Percentiles rank a stretch among this genome's conserved stretches.
Evolutionary conservation across 345 rosid genomes (phyloP).

Genomic region (Nephelium lappaceum): DNA sequence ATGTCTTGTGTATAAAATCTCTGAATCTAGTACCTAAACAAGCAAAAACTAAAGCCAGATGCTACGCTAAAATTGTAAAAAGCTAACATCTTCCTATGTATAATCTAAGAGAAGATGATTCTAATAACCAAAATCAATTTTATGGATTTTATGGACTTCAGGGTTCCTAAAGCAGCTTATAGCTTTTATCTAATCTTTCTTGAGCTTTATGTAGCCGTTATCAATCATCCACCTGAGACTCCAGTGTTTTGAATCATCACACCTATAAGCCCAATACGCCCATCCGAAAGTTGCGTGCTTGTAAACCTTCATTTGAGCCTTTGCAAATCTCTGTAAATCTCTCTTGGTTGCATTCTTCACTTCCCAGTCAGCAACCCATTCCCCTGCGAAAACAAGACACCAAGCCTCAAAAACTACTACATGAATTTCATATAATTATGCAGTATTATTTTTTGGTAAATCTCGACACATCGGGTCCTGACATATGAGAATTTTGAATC

Average conservation of each 20-base stretch:
- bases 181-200: background rate
- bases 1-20: no score
- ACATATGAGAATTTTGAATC: no score
- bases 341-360: slow-evolving; percentile 20
- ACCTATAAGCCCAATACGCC: slow-evolving; percentile 43
- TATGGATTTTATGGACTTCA: background rate
- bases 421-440: background rate
- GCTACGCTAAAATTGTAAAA: background rate
- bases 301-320: slow-evolving; percentile 31
- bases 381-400: slow-evolving; percentile 21
- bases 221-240: slow-evolving; percentile 40
- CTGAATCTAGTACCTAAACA: no score
- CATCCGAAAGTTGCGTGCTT: slow-evolving; percentile 43
- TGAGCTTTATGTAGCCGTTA: slow-evolving; percentile 27
- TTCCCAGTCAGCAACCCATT: slow-evolving; percentile 36
- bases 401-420: no score
- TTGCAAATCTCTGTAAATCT: slow-evolving; percentile 30
- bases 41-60: background rate
- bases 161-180: background rate
- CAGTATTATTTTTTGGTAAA: no score
- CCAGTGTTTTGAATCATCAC: slow-evolving; percentile 21
- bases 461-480: background rate
- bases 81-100: no score
- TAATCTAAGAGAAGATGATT: no score
- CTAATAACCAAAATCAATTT: background rate